Evolutionary conservation across 2,329 filamentous ascomycete species (phyloP), one percentile per base, ranked within the genome.

Genomic region (Epichloe brachyelytri): DNA sequence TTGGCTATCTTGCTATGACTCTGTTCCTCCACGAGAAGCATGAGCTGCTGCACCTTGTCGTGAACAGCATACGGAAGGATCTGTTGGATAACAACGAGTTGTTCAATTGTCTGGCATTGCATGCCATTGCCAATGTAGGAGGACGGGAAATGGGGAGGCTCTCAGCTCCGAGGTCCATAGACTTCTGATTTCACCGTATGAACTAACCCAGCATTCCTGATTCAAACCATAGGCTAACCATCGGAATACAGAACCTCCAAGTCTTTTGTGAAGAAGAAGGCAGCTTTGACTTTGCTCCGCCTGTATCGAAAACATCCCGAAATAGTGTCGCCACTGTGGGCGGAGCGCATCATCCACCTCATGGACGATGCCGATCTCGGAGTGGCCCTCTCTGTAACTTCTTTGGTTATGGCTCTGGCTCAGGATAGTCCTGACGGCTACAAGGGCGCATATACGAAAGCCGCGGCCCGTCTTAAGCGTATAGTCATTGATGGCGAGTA

Each of bases 191-290:
- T 95, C 91, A 53, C 93, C 93, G 86, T 94, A 75, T 63, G 86
- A 77, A 44, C 46, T 46, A 20, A 19, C 38, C 11, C 4, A 34
- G 15, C 33, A 39, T 3, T 33, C 26, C 17, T 26, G 34, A 10
- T n/a, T n/a, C 8, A 11, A 20, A 6, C n/a, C n/a, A 37, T 17
- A 20, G 14, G 12, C 33, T 40, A 4, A 26, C 50, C 5, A 12
- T 17, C 20, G 5, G 20, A 36, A 17, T 57, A 12, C 48, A 74
- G 73, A 45, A 75, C 74, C 7, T 97, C 91, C 1, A 98, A 97
- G 69, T 83, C 93, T 0, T 98, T 98, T 60, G 93, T 98, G 54
- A 98, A 98, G 77, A 98, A 98, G 72, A 98, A 98, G 76, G 91
- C 93, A 1, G 93, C 93, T 6, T 74, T 98, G 49, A 98, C 93